Base-by-base conservation (phyloP, 2,329 filamentous ascomycete species). In the Colletotrichum nymphaeae region DNA sequence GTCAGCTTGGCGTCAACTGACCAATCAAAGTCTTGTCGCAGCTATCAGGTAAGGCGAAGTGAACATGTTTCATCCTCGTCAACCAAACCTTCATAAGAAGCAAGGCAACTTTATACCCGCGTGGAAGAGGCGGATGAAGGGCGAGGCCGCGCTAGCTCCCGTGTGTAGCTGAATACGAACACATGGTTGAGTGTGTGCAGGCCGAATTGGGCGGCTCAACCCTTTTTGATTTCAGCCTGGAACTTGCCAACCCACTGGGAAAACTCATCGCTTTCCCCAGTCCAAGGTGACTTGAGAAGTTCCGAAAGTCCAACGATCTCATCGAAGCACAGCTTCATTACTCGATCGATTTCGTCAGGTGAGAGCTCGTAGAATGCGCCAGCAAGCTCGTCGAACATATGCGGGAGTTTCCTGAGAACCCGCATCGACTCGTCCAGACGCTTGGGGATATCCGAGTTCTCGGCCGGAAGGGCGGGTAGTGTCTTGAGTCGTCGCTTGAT, bases 351-450 rank as follows among this genome's bases (percentile, higher is more conserved):
- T 30, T 89, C 86, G 1, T 84, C 81, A 0, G 86, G 85, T 56
- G 93, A 88, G 22, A 93, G 82, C 14, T 92, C 89, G 84, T 97
- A 97, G 73, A 97, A 94, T 0, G 90, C 87, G 64, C 86, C 88
- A 0, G 93, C 93, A 9, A 95, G 81, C 46, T 95, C 92, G 52
- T 94, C 93, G 24, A 94, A 92, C 19, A 86, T 85, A 62, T 93
- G 88, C 0, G 94, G 92, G 22, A 95, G 86, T 19, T 82, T 82
- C 68, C 88, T 88, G 30, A 96, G 82, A 1, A 88, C 78, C 0
- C 81, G 80, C 73, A 93, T 83, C 0, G 91, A 85, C 53, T 88
- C 83, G 75, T 95, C 91, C 0, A 92, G 77, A 1, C 84, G 84
- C 65, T 79, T 77, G 2, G 84, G 81, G 28, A 86, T 76, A 72